phyloP scores from a whole-genome alignment of 2,329 filamentous ascomycete species.

The Helotiales sp. region DNA sequence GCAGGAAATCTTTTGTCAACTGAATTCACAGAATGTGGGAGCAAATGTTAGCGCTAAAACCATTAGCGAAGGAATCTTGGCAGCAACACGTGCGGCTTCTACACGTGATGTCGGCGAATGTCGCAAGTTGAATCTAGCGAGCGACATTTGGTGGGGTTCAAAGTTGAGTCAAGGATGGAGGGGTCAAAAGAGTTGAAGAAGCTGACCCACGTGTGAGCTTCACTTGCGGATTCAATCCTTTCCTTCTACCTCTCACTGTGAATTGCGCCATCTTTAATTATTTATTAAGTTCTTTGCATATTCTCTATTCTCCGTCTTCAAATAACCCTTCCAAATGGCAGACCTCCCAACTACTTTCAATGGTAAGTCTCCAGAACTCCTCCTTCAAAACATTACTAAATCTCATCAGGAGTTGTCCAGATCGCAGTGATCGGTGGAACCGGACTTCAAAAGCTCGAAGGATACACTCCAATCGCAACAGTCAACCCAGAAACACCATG shows the following conservation, averaged over 20 bases:
- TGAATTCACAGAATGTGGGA: neutral
- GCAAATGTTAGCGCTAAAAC: neutral
- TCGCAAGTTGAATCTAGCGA: neutral
- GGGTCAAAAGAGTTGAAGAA: conserved; percentile 15
- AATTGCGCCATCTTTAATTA: neutral
- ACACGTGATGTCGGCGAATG: neutral
- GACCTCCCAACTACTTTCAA: conserved; percentile 37
- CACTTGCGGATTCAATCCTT: neutral
- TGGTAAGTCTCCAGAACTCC: conserved; percentile 20
- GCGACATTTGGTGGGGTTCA: conserved; percentile 17
- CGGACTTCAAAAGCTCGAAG: conserved; percentile 83
- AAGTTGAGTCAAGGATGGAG: conserved; percentile 8
- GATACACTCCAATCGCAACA: conserved; percentile 82
- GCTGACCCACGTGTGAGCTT: conserved; percentile 21
- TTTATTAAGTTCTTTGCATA: neutral
- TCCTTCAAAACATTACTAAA: neutral
- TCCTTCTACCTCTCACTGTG: neutral
- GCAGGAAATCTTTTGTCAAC: neutral
- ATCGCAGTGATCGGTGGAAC: conserved; percentile 95
- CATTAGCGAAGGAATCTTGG: conserved; percentile 14
- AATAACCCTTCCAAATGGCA: conserved; percentile 28
- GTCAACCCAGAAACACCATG: conserved; percentile 83
- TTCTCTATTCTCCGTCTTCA: neutral
- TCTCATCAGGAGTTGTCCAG: conserved; percentile 64
- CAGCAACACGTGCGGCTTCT: too few species aligned